These are phyloP conservation scores for Tremella fuciformis DNA, from an alignment of 768 basidiomycete species.

Conservation along the genomic window DNA sequence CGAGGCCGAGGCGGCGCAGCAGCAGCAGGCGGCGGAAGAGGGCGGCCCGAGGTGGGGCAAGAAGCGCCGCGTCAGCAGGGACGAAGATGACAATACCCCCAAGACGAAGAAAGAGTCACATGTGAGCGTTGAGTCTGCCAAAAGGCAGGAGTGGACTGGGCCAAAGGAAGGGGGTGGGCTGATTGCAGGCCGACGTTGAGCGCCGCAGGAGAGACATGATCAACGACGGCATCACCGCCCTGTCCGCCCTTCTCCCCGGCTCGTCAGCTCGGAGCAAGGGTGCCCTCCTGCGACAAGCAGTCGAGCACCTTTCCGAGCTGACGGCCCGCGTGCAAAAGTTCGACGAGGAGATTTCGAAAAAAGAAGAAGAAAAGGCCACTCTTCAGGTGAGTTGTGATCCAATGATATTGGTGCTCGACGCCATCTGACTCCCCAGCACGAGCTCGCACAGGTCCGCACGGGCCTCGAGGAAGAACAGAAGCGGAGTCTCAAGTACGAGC, in stretches of 20 bases:
- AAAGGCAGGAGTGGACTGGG: background rate
- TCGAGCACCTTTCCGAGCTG: slow-evolving; percentile 85
- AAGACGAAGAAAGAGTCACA: slow-evolving; percentile 48
- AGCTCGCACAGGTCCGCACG: slow-evolving; percentile 14
- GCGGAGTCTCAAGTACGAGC: slow-evolving; percentile 32
- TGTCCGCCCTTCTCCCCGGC: slow-evolving; percentile 82
- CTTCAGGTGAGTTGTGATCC: slow-evolving; percentile 29
- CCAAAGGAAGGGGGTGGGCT: no score
- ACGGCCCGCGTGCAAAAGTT: slow-evolving; percentile 83
- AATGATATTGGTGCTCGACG: background rate
- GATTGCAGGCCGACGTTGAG: slow-evolving; percentile 89
- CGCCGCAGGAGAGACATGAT: slow-evolving; percentile 90
- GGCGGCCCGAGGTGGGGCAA: background rate
- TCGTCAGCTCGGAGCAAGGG: slow-evolving; percentile 71
- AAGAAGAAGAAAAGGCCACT: slow-evolving; percentile 20
- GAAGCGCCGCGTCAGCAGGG: background rate
- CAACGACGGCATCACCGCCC: slow-evolving; percentile 91
- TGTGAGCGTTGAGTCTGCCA: slow-evolving; percentile 27
- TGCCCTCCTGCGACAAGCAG: slow-evolving; percentile 79
- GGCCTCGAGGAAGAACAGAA: slow-evolving; percentile 31
- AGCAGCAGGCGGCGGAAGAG: slow-evolving; percentile 9
- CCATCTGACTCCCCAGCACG: slow-evolving; percentile 17
- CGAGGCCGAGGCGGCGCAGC: slow-evolving; percentile 3
- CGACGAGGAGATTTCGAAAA: slow-evolving; percentile 24
- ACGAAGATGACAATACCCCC: background rate